These are phyloP conservation scores for Casuarina equisetifolia DNA, from an alignment of 306 rosid species.

Conservation along the genomic window DNA sequence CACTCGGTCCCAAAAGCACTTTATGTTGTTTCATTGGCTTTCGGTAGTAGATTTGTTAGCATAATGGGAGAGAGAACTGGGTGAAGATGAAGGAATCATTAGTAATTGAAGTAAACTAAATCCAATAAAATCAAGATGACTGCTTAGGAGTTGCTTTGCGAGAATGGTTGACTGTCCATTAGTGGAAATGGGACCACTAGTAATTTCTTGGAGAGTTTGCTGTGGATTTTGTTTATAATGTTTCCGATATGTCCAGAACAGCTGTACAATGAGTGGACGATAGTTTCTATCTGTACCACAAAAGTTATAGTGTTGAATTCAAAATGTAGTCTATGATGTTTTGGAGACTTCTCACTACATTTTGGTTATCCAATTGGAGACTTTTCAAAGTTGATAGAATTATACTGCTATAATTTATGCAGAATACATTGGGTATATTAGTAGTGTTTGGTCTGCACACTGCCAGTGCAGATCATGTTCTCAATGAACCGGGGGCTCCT, in stretches of 20 bases:
- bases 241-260: neutral
- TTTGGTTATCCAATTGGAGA: neutral
- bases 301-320: neutral
- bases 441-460: neutral
- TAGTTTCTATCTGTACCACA: neutral
- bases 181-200: neutral
- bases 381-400: neutral
- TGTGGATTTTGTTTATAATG: neutral
- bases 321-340: neutral
- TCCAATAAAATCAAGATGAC: neutral
- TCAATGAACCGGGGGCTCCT: neutral
- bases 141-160: neutral
- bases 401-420: neutral
- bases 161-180: neutral
- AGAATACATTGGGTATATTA: neutral
- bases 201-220: neutral
- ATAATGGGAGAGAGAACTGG: neutral
- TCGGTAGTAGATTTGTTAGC: neutral
- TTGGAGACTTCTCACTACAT: neutral
- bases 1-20: too few relatives aligned
- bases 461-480: neutral
- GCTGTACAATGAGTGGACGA: neutral
- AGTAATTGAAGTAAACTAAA: neutral
- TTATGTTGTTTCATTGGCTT: too few relatives aligned
- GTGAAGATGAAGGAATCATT: neutral